Base-by-base conservation (phyloP, 2,329 filamentous ascomycete genomes). In the Alternaria infectoria region DNA sequence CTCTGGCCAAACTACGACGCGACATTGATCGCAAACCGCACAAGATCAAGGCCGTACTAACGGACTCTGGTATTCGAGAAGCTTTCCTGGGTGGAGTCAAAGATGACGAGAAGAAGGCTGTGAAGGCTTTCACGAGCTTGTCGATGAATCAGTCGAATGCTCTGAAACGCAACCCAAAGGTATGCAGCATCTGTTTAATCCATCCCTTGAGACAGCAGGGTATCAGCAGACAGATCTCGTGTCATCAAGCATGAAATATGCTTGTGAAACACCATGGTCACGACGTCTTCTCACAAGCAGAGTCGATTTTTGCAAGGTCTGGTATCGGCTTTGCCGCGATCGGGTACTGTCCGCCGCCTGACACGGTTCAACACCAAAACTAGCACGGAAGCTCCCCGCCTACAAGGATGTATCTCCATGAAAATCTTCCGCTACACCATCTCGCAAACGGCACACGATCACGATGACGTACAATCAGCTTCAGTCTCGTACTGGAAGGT, bases 131-230 rank as follows among this genome's bases (percentile, higher is more conserved):
- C 21, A 84, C 83, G 15, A 72, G 74, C 46, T 83, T 86, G 69
- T 26, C 69, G 25, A 69, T 55, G 50, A 97, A 97, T 73, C 82
- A 87, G 67, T 88, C 89, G 62, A 91, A 88, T 65, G 93, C 93
- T 13, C 83, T 97, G 54, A 97, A 96, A 84, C 95, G 88, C 40
- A 90, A 90, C 75, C 94, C 94, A 5, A 95, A 94, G 88, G 93
- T 93, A 79, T 78, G 86, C 82, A 11, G 28, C 44, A 36, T 65
- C 51, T 50, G 43, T 64, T 54, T 21, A 65, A 58, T 62, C 62
- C 19, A 67, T 57, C 66, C 40, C 28, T 5, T 1, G 25, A 17
- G 13, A 26, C 25, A 40, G 13, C 6, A 15, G 17, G 21, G 21
- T 46, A 12, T 30, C 51, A 28, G 15, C 36, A 15, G 23, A 17